phyloP scores from a whole-genome alignment of 768 basidiomycete genomes.

The Stropharia rugosoannulata region DNA sequence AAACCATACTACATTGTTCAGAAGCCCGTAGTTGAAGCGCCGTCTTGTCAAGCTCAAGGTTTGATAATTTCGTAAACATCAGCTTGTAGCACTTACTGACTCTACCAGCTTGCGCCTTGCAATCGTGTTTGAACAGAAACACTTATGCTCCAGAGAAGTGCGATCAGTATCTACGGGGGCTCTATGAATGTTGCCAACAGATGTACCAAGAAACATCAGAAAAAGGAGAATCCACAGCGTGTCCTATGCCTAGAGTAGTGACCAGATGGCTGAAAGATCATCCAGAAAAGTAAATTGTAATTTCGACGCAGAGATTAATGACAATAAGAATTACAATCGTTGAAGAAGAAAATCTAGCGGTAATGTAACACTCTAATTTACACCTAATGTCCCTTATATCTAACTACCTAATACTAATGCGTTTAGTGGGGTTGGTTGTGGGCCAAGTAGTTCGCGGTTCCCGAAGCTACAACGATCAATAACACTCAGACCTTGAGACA shows the following conservation, averaged over 20 bases:
- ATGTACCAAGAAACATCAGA: conserved; percentile 45
- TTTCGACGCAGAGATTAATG: neutral
- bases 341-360: neutral
- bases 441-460: conserved; percentile 27
- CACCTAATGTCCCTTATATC: neutral
- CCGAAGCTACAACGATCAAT: conserved; percentile 10
- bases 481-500: neutral
- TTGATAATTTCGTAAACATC: neutral
- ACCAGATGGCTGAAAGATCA: conserved; percentile 58
- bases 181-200: conserved; percentile 58
- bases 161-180: conserved; percentile 40
- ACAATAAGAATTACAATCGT: neutral
- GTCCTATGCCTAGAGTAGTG: conserved; percentile 52
- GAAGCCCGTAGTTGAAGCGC: too few species aligned
- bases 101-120: conserved; percentile 55
- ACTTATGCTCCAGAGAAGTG: conserved; percentile 65
- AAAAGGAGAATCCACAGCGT: conserved; percentile 51
- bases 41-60: conserved; percentile 2
- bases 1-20: too few species aligned
- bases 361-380: neutral
- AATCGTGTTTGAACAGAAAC: conserved; percentile 58
- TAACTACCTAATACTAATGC: neutral
- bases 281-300: conserved; percentile 16
- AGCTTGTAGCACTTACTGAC: neutral
- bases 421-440: conserved; percentile 14